Base-by-base conservation (phyloP, 352 stramenopile species). In the Albugo laibachii region DNA sequence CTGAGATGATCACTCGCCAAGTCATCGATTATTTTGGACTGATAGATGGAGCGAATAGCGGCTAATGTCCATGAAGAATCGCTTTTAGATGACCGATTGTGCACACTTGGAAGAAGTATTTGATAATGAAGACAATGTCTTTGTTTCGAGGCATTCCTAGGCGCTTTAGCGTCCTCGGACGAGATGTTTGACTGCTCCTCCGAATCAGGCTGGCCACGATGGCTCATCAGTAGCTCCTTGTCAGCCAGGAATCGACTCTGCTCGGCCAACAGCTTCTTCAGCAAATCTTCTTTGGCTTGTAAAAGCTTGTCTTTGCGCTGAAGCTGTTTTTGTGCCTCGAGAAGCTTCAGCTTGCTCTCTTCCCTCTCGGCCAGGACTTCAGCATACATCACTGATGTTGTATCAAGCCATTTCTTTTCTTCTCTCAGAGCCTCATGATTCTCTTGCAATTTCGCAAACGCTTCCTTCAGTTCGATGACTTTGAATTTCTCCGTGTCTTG, bases 401-500 rank as follows among this genome's bases (percentile, higher is more conserved):
- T n/a, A 5, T 72, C 65, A 14, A 92, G 45, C 0, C 61, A 55
- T 45, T 85, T 63, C 10, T 88, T 14, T 36, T 88, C 69, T 18
- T 83, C 73, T 12, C 62, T 61, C 19, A 55, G 58, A 13, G 62
- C 43, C 1, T 83, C 67, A 37, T 65, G 68, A 49, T 80, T 79
- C 14, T 80, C 72, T 47, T 92, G 69, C 0, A 95, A 59, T 40
- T 69, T 83, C 21, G 50, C 46, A 52, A 71, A 86, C 45, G 69
- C 79, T 38, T 94, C 80, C 11, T 73, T 69, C 10, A 95, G 61
- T 39, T 96, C 86, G 1, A 89, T 62, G 1, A 80, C 83, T 20
- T 87, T 88, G 18, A 93, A 67, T 20, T 85, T 85, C 34, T 94
- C 80, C 0, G 66, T 87, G 43, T 96, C 82, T 38, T 86, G 67